These are phyloP conservation scores for Calonectria hawksworthii DNA, from an alignment of 2,329 filamentous ascomycete genomes.

Conservation along the genomic window DNA sequence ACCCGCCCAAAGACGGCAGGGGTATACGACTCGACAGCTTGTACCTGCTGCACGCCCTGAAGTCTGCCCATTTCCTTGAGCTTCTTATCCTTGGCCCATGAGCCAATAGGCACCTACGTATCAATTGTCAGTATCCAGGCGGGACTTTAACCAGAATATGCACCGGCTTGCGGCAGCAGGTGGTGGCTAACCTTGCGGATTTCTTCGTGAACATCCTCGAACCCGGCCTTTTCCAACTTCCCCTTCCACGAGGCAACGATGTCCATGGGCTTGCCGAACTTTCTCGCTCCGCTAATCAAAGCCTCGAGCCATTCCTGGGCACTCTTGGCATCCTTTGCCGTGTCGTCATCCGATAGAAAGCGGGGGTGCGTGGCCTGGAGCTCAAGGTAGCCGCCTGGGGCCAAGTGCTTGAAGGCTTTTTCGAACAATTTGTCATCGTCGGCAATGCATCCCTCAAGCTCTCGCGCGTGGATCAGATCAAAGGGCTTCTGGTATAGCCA, in stretches of 20 bases:
- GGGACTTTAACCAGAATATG: no score
- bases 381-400: background rate
- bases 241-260: background rate
- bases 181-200: constrained; percentile 13
- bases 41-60: constrained; percentile 33
- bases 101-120: constrained; percentile 22
- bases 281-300: background rate
- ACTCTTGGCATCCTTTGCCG: background rate
- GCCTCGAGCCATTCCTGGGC: background rate
- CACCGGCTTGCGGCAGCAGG: background rate
- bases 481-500: constrained; percentile 13
- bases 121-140: background rate
- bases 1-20: constrained; percentile 34
- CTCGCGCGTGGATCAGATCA: constrained; percentile 7
- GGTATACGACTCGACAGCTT: constrained; percentile 35
- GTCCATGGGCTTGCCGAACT: constrained; percentile 22
- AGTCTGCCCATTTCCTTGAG: constrained; percentile 36
- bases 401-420: background rate
- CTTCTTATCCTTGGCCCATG: constrained; percentile 30
- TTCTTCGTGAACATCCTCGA: constrained; percentile 19
- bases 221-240: constrained; percentile 10
- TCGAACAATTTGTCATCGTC: background rate
- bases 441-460: constrained; percentile 6
- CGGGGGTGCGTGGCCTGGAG: background rate
- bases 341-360: constrained; percentile 11